These are phyloP conservation scores for Betula pendula DNA, from an alignment of 306 rosid genomes.

Conservation along the genomic window DNA sequence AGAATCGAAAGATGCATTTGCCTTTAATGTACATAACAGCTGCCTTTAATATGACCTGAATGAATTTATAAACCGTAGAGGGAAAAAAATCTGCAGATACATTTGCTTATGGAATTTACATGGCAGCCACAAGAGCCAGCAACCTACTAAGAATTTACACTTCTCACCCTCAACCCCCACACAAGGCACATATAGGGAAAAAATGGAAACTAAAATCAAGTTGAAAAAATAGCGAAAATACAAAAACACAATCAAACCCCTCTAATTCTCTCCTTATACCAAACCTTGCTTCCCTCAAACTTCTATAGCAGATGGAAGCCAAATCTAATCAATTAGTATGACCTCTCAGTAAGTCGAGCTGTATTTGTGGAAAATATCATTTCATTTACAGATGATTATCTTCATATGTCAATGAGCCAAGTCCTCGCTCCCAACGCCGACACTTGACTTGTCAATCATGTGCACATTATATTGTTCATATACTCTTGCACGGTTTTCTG, in stretches of 20 bases:
- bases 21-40: constrained; percentile 24
- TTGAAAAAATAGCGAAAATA: constrained; percentile 25
- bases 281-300: constrained; percentile 47
- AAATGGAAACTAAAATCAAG: constrained; percentile 64
- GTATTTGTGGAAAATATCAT: constrained; percentile 43
- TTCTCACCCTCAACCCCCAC: constrained; percentile 88
- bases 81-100: constrained; percentile 48
- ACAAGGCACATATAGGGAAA: constrained; percentile 68
- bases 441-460: constrained; percentile 72
- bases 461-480: constrained; percentile 84
- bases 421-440: constrained; percentile 89
- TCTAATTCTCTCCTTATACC: constrained; percentile 61
- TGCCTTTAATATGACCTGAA: constrained; percentile 21
- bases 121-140: constrained; percentile 61
- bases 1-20: constrained; percentile 1
- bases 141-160: constrained; percentile 84
- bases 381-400: constrained; percentile 63
- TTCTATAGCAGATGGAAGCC: constrained; percentile 59
- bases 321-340: constrained; percentile 48
- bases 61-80: constrained; percentile 37
- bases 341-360: constrained; percentile 56
- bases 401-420: constrained; percentile 59
- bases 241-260: constrained; percentile 71
- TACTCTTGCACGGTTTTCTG: constrained; percentile 87
- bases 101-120: constrained; percentile 73